phyloP scores from a whole-genome alignment of 148 eudicot species.

The Dysphania ambrosioides region DNA sequence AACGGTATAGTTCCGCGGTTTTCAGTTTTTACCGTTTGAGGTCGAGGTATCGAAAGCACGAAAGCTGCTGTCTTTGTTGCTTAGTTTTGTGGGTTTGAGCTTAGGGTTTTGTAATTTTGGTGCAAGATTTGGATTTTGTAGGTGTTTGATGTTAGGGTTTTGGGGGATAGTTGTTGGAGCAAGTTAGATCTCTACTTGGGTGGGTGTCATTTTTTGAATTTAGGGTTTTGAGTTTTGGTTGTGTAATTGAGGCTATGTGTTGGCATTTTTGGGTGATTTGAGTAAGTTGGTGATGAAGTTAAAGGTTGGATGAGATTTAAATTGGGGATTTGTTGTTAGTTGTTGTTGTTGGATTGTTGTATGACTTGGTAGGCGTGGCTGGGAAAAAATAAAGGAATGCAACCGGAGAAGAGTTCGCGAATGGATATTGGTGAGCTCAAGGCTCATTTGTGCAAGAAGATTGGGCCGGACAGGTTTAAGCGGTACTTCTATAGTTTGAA shows the following conservation, averaged over 20 bases:
- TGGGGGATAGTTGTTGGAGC: conserved; percentile 17
- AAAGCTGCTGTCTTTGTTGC: no score
- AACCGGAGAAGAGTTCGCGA: conserved; percentile 42
- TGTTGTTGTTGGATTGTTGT: conserved; percentile 20
- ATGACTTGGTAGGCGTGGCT: conserved; percentile 33
- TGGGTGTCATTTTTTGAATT: conserved; percentile 25
- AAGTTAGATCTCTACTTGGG: conserved; percentile 31
- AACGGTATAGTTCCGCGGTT: conserved; percentile 31
- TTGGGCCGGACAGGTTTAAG: conserved; percentile 55
- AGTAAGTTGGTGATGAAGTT: conserved; percentile 21
- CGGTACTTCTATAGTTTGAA: conserved; percentile 43
- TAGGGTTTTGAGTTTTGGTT: conserved; percentile 35
- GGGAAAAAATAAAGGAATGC: conserved; percentile 33
- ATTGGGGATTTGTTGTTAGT: conserved; percentile 21
- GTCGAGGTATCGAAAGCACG: conserved; percentile 26
- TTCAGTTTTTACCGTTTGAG: conserved; percentile 44
- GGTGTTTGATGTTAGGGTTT: conserved; percentile 30
- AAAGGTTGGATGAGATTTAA: conserved; percentile 17
- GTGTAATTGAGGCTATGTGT: conserved; percentile 26
- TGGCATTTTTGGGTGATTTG: conserved; percentile 26
- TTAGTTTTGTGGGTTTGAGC: conserved; percentile 23
- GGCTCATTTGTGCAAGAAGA: conserved; percentile 45
- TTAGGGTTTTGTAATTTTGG: conserved; percentile 29
- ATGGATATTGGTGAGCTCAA: conserved; percentile 46
- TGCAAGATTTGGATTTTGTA: conserved; percentile 19